Percentiles rank a stretch among this genome's conserved stretches.
Evolutionary conservation across 306 rosid genomes (phyloP).

Genomic region (Bauhinia variegata): DNA sequence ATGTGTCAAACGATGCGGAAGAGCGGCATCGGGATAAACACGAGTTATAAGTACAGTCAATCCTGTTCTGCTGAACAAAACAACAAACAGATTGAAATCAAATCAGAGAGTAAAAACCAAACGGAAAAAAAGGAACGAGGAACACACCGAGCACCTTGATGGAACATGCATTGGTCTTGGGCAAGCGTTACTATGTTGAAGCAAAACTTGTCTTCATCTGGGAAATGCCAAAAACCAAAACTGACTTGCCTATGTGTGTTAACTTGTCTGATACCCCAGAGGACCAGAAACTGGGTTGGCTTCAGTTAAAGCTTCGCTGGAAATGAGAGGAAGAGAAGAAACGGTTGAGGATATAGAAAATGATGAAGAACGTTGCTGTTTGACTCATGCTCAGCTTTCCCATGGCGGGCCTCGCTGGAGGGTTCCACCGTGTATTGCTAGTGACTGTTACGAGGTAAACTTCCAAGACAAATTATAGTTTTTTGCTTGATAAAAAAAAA

Average conservation of each 20-base stretch:
- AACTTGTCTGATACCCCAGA: background rate
- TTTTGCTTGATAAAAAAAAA: too few relatives aligned
- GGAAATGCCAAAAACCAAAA: background rate
- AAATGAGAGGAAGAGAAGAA: background rate
- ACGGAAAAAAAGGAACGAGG: background rate
- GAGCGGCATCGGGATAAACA: constrained; percentile 51
- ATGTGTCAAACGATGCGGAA: constrained; percentile 23
- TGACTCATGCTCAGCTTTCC: too few relatives aligned
- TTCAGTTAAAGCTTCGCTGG: background rate
- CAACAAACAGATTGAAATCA: background rate
- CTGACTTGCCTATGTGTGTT: background rate
- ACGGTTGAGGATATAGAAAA: too few relatives aligned
- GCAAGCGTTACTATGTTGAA: background rate
- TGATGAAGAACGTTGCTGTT: too few relatives aligned
- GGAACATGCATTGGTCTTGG: background rate
- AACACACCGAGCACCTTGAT: background rate
- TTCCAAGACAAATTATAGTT: too few relatives aligned
- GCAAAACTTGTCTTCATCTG: constrained; percentile 12
- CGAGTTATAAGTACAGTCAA: constrained; percentile 29
- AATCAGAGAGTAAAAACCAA: background rate
- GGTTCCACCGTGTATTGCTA: too few relatives aligned
- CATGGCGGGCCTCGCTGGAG: too few relatives aligned
- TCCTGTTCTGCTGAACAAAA: background rate
- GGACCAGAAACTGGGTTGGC: background rate
- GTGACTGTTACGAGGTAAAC: too few relatives aligned